Percentiles rank a stretch among this genome's conserved stretches.
Evolutionary conservation across 1,139 yeast genomes (phyloP).

Genomic region (Diutina ranongensis): DNA sequence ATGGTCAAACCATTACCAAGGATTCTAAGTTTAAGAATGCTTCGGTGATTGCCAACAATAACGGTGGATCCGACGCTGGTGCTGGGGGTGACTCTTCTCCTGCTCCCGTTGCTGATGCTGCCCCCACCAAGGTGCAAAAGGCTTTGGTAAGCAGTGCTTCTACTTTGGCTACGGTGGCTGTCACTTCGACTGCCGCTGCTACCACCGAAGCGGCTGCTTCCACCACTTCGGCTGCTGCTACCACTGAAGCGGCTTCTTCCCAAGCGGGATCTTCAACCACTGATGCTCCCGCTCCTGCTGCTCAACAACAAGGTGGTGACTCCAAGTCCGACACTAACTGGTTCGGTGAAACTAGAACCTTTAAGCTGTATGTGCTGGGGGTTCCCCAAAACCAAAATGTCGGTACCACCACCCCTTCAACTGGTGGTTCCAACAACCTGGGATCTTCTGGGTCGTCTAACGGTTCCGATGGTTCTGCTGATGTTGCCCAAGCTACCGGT

Average conservation of each 20-base stretch:
- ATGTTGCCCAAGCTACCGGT: neutral
- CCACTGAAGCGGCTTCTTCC: neutral
- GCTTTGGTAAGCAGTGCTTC: too few species aligned
- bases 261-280: neutral
- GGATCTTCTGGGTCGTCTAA: neutral
- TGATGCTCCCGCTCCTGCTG: neutral
- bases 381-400: neutral
- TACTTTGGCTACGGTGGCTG: too few species aligned
- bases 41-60: neutral
- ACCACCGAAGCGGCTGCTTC: neutral
- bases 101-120: too few species aligned
- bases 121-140: too few species aligned
- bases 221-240: neutral
- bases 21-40: neutral
- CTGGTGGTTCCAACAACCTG: neutral
- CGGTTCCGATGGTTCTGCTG: too few species aligned
- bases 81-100: too few species aligned
- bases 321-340: neutral
- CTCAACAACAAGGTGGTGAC: neutral
- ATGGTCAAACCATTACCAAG: neutral
- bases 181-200: too few species aligned
- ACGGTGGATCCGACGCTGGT: too few species aligned
- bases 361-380: neutral
- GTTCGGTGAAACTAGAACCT: conserved; percentile 2
- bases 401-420: neutral